Conservation (phyloP, 2,329 filamentous ascomycete genomes). For the Aureobasidium sp. region DNA sequence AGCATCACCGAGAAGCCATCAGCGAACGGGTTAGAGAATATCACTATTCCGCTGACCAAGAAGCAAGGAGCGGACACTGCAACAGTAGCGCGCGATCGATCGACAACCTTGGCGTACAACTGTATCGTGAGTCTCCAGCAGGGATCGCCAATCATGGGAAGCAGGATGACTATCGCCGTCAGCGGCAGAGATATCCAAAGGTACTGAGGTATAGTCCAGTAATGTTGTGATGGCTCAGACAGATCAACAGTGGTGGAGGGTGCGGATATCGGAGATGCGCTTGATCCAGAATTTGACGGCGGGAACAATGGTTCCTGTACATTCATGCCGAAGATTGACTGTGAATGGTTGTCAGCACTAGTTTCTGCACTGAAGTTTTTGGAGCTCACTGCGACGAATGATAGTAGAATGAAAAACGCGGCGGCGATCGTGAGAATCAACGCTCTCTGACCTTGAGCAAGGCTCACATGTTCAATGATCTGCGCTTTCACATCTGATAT, state of each 20-base stretch:
- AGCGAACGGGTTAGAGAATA: no score
- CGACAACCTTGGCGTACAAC: no score
- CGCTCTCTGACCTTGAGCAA: neutral
- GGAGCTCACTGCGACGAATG: neutral
- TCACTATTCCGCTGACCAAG: neutral
- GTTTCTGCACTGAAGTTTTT: neutral
- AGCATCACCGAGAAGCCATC: no score
- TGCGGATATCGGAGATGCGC: no score
- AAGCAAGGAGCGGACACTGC: neutral
- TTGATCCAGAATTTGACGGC: no score
- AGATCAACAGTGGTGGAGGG: neutral
- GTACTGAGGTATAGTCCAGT: neutral
- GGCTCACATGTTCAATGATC: neutral
- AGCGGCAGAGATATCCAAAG: constrained; percentile 1
- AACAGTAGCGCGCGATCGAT: neutral
- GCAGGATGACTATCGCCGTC: neutral
- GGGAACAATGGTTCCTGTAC: neutral
- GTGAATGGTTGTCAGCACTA: neutral
- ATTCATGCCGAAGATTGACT: constrained; percentile 16
- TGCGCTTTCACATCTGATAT: neutral
- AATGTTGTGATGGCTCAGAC: neutral
- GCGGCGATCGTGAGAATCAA: constrained; percentile 5
- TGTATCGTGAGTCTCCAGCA: neutral
- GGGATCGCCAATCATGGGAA: neutral
- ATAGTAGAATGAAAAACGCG: constrained; percentile 9